phyloP scores from a whole-genome alignment of 805 yeast species.

The Candida morakotiae region DNA sequence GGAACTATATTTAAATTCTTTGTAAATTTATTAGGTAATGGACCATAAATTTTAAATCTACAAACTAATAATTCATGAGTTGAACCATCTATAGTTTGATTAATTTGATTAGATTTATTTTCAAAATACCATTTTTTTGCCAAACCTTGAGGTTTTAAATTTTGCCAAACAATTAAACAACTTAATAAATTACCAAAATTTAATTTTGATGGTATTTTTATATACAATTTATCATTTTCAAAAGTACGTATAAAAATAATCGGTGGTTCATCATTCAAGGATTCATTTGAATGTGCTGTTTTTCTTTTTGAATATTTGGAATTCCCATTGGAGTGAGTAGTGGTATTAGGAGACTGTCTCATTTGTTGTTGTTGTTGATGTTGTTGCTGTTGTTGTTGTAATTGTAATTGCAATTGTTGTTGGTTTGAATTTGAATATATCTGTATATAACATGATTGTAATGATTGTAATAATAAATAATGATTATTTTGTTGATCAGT shows the following conservation, averaged over 20 bases:
- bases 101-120: constrained; percentile 26
- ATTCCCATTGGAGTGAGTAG: neutral
- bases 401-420: neutral
- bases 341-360: neutral
- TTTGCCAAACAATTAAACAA: constrained; percentile 54
- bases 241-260: constrained; percentile 39
- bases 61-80: constrained; percentile 51
- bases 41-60: constrained; percentile 63
- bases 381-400: neutral
- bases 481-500: constrained; percentile 26
- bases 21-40: constrained; percentile 39
- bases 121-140: constrained; percentile 51
- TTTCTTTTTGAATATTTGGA: neutral
- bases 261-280: constrained; percentile 22
- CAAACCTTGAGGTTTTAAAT: constrained; percentile 47
- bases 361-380: neutral
- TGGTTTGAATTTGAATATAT: constrained; percentile 22
- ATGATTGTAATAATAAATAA: constrained; percentile 26
- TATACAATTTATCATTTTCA: constrained; percentile 34
- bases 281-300: neutral
- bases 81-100: constrained; percentile 3
- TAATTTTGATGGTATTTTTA: constrained; percentile 30
- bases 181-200: constrained; percentile 43
- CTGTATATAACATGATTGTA: constrained; percentile 40
- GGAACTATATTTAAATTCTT: constrained; percentile 37